phyloP scores from a whole-genome alignment of 2,329 filamentous ascomycete genomes.

The Pseudogymnoascus sp. region DNA sequence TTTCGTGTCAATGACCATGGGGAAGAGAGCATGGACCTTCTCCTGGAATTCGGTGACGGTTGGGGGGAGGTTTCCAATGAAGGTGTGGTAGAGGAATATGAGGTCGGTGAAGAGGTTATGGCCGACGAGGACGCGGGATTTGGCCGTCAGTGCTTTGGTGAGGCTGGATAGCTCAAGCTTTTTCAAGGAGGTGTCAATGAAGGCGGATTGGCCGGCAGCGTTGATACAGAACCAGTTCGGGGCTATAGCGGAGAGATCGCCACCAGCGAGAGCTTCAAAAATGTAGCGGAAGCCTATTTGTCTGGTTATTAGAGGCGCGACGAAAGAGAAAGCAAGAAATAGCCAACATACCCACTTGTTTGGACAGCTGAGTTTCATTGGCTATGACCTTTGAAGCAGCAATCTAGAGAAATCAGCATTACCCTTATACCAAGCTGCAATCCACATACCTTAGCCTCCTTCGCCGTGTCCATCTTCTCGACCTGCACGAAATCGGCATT shows the following conservation, averaged over 20 bases:
- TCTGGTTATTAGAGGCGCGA: conserved; percentile 31
- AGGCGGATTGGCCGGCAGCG: conserved; percentile 16
- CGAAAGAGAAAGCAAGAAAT: neutral
- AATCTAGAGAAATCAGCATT: neutral
- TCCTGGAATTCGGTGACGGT: conserved; percentile 45
- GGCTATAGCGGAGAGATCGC: conserved; percentile 23
- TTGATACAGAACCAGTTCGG: conserved; percentile 36
- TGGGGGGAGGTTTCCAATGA: conserved; percentile 49
- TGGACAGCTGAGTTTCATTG: neutral
- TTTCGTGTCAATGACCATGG: conserved; percentile 51
- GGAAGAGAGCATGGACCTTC: conserved; percentile 40
- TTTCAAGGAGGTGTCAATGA: conserved; percentile 16
- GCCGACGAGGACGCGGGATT: conserved; percentile 42
- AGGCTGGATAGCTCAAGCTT: conserved; percentile 17
- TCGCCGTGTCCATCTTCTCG: conserved; percentile 19
- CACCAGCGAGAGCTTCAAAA: conserved; percentile 27
- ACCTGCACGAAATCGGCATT: conserved; percentile 27
- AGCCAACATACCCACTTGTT: neutral
- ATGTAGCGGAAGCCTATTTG: conserved; percentile 24
- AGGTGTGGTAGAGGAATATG: conserved; percentile 54
- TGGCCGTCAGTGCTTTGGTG: conserved; percentile 23
- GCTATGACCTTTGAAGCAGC: neutral
- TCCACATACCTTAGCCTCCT: conserved; percentile 21
- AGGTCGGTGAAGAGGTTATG: conserved; percentile 61
- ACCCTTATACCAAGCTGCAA: neutral